Percentiles rank a stretch among this genome's conserved stretches.
Evolutionary conservation across 2,329 filamentous ascomycete genomes (phyloP).

Genomic region (Periconia sp.): DNA sequence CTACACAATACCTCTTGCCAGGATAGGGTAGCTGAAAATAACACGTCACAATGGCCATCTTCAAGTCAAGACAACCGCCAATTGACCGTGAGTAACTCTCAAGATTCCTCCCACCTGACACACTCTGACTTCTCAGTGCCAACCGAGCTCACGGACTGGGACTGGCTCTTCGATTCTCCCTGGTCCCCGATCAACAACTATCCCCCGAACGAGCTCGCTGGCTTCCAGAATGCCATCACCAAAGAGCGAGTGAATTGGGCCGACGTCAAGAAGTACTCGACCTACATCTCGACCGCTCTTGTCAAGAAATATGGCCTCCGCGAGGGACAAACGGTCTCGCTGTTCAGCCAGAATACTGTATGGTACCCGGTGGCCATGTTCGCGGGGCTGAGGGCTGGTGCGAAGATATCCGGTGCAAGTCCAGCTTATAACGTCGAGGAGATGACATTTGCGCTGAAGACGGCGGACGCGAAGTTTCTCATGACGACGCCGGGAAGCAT

Average conservation of each 20-base stretch:
- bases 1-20: no score
- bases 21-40: no score
- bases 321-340: conserved; percentile 61
- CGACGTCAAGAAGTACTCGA: conserved; percentile 64
- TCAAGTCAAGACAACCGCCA: conserved; percentile 51
- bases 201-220: conserved; percentile 51
- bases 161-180: conserved; percentile 65
- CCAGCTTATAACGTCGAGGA: conserved; percentile 72
- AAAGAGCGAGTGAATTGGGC: conserved; percentile 64
- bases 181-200: conserved; percentile 57
- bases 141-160: conserved; percentile 62
- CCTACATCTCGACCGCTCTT: conserved; percentile 66
- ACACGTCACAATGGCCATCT: conserved; percentile 43
- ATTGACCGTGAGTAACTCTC: conserved; percentile 43
- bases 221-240: conserved; percentile 65
- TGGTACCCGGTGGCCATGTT: conserved; percentile 72
- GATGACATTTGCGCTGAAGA: conserved; percentile 69
- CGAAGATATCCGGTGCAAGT: conserved; percentile 66
- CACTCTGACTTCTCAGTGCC: conserved; percentile 52
- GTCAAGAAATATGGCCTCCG: conserved; percentile 61
- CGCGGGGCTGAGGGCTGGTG: conserved; percentile 60
- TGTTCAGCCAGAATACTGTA: conserved; percentile 70
- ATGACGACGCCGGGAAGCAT: conserved; percentile 63
- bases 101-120: background rate
- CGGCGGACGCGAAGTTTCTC: conserved; percentile 62